phyloP scores from a whole-genome alignment of 225 moss, liverwort and hornwort genomes.

The Thuidium tamariscinum region DNA sequence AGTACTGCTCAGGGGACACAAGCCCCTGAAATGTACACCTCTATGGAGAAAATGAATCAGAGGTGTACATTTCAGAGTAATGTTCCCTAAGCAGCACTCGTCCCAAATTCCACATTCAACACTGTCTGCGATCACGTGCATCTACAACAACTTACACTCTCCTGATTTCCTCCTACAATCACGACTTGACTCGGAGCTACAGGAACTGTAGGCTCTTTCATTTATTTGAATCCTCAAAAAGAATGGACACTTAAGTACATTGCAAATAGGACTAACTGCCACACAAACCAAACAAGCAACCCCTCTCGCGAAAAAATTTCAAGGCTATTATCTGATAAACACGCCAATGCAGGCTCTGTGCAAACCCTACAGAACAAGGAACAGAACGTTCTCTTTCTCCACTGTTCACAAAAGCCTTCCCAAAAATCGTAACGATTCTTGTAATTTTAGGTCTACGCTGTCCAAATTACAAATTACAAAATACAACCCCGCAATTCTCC shows the following conservation, averaged over 20 bases:
- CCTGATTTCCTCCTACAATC: neutral
- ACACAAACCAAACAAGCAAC: neutral
- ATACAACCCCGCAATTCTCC: neutral
- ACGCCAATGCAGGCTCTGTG: neutral
- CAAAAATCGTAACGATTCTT: neutral
- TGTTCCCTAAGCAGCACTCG: neutral
- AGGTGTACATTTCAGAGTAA: neutral
- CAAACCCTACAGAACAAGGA: neutral
- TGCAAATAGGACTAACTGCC: neutral
- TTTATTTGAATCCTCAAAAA: neutral
- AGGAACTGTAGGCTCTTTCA: neutral
- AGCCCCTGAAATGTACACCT: neutral
- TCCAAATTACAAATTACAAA: neutral
- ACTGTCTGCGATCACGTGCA: neutral
- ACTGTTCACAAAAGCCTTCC: neutral
- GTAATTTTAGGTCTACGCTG: neutral
- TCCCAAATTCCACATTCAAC: neutral
- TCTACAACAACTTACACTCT: neutral
- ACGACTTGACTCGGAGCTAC: neutral
- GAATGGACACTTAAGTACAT: neutral
- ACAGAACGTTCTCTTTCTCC: neutral
- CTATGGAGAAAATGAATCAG: neutral
- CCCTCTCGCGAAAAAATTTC: neutral
- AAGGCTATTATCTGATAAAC: neutral
- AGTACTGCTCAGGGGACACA: neutral